These are phyloP conservation scores for Trichoderma sp. DNA, from an alignment of 2,329 filamentous ascomycete species.

Conservation along the genomic window DNA sequence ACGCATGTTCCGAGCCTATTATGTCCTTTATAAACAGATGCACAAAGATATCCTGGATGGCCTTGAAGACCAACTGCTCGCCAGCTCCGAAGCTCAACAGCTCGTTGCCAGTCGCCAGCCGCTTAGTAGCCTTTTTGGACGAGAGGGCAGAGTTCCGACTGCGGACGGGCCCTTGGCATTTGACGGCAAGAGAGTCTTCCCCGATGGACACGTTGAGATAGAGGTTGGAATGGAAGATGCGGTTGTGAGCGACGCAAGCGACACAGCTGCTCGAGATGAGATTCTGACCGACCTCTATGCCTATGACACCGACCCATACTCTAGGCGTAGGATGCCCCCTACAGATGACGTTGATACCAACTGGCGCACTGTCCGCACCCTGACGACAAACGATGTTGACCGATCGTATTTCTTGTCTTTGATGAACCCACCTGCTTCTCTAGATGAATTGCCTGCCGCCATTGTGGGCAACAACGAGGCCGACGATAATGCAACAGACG, in stretches of 20 bases:
- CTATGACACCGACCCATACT: conserved; percentile 39
- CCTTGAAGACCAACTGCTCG: conserved; percentile 76
- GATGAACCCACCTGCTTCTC: conserved; percentile 50
- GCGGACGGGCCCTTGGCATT: conserved; percentile 61
- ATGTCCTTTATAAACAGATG: conserved; percentile 86
- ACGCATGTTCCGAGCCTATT: conserved; percentile 90
- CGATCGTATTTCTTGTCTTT: conserved; percentile 50
- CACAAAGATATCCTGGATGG: conserved; percentile 81
- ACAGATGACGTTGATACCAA: conserved; percentile 42
- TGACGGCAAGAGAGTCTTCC: conserved; percentile 67
- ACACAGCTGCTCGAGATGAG: conserved; percentile 63
- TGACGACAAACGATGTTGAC: conserved; percentile 40
- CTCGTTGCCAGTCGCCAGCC: conserved; percentile 76
- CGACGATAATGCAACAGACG: conserved; percentile 34
- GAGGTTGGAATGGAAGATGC: conserved; percentile 60
- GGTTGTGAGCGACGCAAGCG: conserved; percentile 62
- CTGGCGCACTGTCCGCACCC: conserved; percentile 42
- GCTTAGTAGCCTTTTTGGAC: conserved; percentile 73
- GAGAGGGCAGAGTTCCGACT: conserved; percentile 69
- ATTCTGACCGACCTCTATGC: conserved; percentile 61
- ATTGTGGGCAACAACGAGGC: conserved; percentile 42
- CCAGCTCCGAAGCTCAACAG: conserved; percentile 75
- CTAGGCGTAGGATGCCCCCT: conserved; percentile 38
- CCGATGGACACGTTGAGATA: conserved; percentile 67
- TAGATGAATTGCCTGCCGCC: conserved; percentile 50